These are phyloP conservation scores for Aspergillus tanneri DNA, from an alignment of 2,329 filamentous ascomycete species.

Conservation along the genomic window DNA sequence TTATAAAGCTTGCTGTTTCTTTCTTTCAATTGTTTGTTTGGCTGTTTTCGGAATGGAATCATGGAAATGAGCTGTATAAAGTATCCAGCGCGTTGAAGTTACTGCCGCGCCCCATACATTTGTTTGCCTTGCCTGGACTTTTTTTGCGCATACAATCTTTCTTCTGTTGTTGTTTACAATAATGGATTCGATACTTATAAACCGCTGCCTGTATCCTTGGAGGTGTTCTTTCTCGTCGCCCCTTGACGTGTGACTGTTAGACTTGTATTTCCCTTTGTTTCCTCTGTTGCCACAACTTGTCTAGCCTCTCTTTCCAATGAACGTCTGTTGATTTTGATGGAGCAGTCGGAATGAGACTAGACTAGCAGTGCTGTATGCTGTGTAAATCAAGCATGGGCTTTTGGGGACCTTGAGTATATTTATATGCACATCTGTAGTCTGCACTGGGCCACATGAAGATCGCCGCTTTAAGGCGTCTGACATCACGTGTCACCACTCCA, in stretches of 20 bases:
- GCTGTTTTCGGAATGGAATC: conserved; percentile 23
- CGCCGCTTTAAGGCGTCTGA: too few relatives aligned
- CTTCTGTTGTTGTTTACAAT: conserved; percentile 32
- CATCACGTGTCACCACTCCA: too few relatives aligned
- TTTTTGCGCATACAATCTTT: conserved; percentile 18
- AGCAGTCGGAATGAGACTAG: too few relatives aligned
- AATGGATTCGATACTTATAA: conserved; percentile 37
- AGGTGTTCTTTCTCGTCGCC: conserved; percentile 27
- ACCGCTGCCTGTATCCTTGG: conserved; percentile 31
- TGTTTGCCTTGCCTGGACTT: conserved; percentile 19
- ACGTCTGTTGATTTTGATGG: not conserved
- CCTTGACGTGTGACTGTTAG: conserved; percentile 26
- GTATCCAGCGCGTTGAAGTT: conserved; percentile 23
- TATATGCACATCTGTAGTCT: too few relatives aligned
- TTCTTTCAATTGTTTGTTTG: conserved; percentile 17
- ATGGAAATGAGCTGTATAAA: conserved; percentile 41
- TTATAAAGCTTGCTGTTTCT: too few relatives aligned
- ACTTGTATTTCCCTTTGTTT: conserved; percentile 27
- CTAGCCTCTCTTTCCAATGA: conserved; percentile 1
- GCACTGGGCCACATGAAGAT: too few relatives aligned
- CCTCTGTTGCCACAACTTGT: conserved; percentile 12
- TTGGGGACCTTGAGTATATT: too few relatives aligned
- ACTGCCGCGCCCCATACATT: conserved; percentile 21
- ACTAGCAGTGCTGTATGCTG: too few relatives aligned
- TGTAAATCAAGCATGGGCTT: too few relatives aligned